These are phyloP conservation scores for Solanum habrochaites DNA, from an alignment of 257 asterid genomes.

Conservation along the genomic window DNA sequence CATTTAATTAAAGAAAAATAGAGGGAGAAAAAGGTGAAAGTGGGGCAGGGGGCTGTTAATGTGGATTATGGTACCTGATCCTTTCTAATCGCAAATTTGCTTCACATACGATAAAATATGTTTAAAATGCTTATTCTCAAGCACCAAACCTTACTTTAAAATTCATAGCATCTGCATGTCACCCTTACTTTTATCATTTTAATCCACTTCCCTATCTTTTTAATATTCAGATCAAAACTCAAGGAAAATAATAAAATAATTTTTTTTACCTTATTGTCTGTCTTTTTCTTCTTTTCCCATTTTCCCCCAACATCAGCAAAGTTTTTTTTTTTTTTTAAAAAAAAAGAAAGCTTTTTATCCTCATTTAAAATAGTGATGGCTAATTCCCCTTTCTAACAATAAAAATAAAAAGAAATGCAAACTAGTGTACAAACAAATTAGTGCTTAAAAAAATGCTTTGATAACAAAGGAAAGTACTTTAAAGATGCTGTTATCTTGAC, in stretches of 20 bases:
- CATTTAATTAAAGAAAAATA: not conserved
- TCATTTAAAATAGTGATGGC: not conserved
- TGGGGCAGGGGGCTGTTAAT: slow-evolving; percentile 5
- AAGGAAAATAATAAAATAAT: not conserved
- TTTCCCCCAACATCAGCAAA: not conserved
- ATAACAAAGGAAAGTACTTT: not conserved
- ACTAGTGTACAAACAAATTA: not conserved
- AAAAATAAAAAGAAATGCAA: not conserved
- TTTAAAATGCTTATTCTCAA: slow-evolving; percentile 10
- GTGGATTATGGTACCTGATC: slow-evolving; percentile 27
- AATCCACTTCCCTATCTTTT: not conserved
- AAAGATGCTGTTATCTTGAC: not conserved
- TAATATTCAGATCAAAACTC: not conserved
- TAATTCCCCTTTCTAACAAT: not conserved
- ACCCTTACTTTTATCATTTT: not conserved
- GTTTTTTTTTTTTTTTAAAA: not conserved
- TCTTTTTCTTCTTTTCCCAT: not conserved
- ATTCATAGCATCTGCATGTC: not conserved
- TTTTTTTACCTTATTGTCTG: not conserved
- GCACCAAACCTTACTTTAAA: slow-evolving; percentile 29
- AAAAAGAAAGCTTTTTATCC: not conserved
- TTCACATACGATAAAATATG: not conserved
- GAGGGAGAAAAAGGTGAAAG: not conserved
- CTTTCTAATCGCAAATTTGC: slow-evolving; percentile 20
- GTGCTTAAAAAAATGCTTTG: not conserved